Conservation (phyloP, 2,329 filamentous ascomycete genomes). For the Botrytis squamosa region DNA sequence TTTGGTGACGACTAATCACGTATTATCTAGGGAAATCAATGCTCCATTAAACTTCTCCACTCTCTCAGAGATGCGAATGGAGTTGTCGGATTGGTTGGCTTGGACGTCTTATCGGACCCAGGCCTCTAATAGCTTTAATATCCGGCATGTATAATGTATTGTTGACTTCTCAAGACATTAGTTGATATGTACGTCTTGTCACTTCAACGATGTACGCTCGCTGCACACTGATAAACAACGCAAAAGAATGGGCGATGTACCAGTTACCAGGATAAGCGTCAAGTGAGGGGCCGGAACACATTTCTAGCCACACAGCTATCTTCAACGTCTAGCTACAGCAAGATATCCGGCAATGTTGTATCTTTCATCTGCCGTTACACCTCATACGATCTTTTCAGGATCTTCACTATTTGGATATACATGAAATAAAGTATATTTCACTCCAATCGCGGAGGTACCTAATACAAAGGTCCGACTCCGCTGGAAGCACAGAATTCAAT, state of each 20-base stretch:
- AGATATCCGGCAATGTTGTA: conserved; percentile 5
- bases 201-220: conserved; percentile 11
- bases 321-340: not conserved
- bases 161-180: conserved; percentile 1
- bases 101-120: conserved; percentile 3
- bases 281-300: not conserved
- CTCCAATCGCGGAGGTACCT: not conserved
- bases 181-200: not conserved
- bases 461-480: conserved; percentile 1
- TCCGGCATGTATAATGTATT: not conserved
- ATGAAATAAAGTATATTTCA: not conserved
- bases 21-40: not conserved
- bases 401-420: conserved; percentile 6
- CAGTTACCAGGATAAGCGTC: not conserved
- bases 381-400: not conserved
- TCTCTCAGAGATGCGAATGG: not conserved
- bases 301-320: not conserved
- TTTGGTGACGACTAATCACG: not conserved
- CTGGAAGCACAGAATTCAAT: conserved; percentile 2
- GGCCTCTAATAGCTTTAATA: not conserved
- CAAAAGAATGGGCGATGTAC: not conserved
- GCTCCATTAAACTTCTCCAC: not conserved
- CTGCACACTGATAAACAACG: conserved; percentile 1
- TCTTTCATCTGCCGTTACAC: conserved; percentile 3
- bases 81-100: not conserved